Percentiles rank a stretch among this genome's conserved stretches.
These are phyloP conservation scores for Mesembryanthemum crystallinum DNA, from an alignment of 148 eudicot species.

Conservation along the genomic window DNA sequence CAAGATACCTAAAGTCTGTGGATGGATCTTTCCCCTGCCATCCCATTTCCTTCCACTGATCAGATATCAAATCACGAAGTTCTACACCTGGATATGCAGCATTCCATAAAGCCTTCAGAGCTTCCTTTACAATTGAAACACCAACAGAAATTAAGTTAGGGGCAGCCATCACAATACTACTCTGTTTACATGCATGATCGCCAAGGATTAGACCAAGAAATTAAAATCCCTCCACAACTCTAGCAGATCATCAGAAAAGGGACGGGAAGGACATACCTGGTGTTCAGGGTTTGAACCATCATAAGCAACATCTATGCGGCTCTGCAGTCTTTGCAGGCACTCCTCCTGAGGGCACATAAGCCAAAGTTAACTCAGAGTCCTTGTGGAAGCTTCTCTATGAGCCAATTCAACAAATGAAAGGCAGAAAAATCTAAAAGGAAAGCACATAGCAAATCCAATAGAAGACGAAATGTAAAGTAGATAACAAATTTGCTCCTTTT, in stretches of 20 bases:
- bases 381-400: background rate
- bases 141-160: constrained; percentile 1
- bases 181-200: constrained; percentile 1
- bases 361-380: constrained; percentile 2
- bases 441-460: constrained; percentile 3
- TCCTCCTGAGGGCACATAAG: constrained; percentile 61
- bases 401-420: background rate
- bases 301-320: constrained; percentile 75
- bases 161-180: background rate
- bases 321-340: constrained; percentile 76
- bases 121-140: constrained; percentile 46
- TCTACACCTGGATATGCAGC: constrained; percentile 86
- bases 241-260: background rate
- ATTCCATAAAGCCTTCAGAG: constrained; percentile 81
- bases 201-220: background rate
- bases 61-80: constrained; percentile 75
- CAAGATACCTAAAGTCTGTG: constrained; percentile 78
- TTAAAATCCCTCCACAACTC: background rate
- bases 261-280: constrained; percentile 47
- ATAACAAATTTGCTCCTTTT: no score
- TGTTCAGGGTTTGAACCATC: constrained; percentile 79
- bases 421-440: background rate
- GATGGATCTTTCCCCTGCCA: constrained; percentile 99
- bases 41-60: constrained; percentile 99
- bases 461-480: background rate